Conservation (phyloP, 768 basidiomycete genomes). For the Crucibulum laeve region DNA sequence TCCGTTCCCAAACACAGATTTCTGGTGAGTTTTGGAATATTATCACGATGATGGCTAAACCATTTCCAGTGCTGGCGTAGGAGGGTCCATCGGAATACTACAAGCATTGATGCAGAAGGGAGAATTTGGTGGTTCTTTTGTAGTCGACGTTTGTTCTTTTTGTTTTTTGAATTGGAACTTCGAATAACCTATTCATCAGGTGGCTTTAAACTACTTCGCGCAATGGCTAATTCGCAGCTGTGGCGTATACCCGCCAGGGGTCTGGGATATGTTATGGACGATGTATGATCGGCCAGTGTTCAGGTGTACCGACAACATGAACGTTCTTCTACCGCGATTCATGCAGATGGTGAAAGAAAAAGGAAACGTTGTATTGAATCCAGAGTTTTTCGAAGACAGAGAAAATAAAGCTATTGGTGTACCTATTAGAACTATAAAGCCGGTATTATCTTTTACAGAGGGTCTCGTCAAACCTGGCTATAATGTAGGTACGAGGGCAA, state of each 20-base stretch:
- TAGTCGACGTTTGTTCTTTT: neutral
- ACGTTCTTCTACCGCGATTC: neutral
- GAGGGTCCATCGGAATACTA: neutral
- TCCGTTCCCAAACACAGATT: neutral
- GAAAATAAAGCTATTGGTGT: neutral
- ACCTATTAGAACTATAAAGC: neutral
- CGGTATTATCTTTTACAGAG: neutral
- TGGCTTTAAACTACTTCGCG: neutral
- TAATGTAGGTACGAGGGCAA: neutral
- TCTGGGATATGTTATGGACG: neutral
- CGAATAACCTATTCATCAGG: neutral
- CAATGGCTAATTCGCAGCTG: neutral
- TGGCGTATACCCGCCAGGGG: neutral
- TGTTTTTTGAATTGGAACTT: neutral
- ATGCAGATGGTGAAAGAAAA: neutral
- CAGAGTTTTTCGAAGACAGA: neutral
- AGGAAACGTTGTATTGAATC: neutral
- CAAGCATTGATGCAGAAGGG: neutral
- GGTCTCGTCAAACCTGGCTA: neutral
- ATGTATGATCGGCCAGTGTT: neutral
- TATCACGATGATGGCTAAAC: neutral
- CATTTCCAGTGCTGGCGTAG: neutral
- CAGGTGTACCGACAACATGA: neutral
- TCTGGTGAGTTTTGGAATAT: neutral
- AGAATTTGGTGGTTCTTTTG: neutral